Evolutionary conservation across 2,329 filamentous ascomycete genomes (phyloP).

Genomic region (Amylocarpus encephaloides): DNA sequence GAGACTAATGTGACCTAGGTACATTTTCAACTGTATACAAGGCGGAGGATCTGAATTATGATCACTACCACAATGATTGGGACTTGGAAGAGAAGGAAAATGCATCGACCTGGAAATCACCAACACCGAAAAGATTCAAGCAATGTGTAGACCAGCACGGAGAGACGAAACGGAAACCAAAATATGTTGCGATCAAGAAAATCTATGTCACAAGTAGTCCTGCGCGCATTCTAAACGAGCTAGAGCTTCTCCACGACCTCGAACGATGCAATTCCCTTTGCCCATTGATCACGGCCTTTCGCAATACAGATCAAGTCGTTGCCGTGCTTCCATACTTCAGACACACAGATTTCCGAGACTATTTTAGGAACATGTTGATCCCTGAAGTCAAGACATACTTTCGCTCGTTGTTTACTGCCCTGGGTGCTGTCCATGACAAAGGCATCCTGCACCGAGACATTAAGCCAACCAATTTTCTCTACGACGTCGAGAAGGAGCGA

Average conservation of each 20-base stretch:
- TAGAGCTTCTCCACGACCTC: conserved; percentile 86
- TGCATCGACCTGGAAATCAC: conserved; percentile 57
- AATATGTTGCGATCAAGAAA: conserved; percentile 96
- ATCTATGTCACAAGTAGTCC: conserved; percentile 98
- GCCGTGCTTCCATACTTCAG: conserved; percentile 93
- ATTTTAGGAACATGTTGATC: conserved; percentile 86
- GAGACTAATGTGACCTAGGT: conserved; percentile 45
- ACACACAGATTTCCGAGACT: conserved; percentile 89
- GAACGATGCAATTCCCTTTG: conserved; percentile 79
- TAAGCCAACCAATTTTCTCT: conserved; percentile 96
- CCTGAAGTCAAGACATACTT: conserved; percentile 87
- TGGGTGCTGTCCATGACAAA: conserved; percentile 75
- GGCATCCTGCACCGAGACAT: conserved; percentile 91
- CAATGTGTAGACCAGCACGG: conserved; percentile 27
- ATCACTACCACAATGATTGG: conserved; percentile 80
- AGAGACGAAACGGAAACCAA: conserved; percentile 45
- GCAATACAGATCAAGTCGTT: conserved; percentile 87
- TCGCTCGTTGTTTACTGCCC: conserved; percentile 76
- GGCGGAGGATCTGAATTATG: conserved; percentile 84
- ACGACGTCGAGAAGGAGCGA: conserved; percentile 71
- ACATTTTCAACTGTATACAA: conserved; percentile 99
- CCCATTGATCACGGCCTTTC: conserved; percentile 94
- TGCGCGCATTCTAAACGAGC: conserved; percentile 87
- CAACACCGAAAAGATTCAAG: conserved; percentile 52
- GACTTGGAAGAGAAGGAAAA: conserved; percentile 63